phyloP scores from a whole-genome alignment of 2,329 filamentous ascomycete genomes.

The Scytalidium sp. region DNA sequence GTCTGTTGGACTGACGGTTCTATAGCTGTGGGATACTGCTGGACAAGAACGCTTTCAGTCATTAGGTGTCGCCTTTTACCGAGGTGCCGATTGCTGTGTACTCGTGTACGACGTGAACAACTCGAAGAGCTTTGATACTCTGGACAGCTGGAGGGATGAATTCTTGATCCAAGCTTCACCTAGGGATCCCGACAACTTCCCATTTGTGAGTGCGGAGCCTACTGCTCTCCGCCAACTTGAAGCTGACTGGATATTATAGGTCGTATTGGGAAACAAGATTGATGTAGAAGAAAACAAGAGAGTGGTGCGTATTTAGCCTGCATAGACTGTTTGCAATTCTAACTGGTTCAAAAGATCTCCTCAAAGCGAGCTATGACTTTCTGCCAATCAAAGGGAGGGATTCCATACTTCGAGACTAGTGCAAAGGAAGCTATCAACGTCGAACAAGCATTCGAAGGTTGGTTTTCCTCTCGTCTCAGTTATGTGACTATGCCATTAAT shows the following conservation, averaged over 20 bases:
- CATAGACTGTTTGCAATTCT: constrained; percentile 12
- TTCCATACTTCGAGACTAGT: constrained; percentile 98
- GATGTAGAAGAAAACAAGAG: constrained; percentile 97
- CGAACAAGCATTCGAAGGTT: constrained; percentile 75
- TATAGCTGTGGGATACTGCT: constrained; percentile 93
- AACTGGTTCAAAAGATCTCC: constrained; percentile 61
- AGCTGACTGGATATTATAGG: constrained; percentile 44
- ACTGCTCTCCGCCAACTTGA: neutral
- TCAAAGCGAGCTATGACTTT: constrained; percentile 96
- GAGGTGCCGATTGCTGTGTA: constrained; percentile 96
- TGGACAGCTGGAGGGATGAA: constrained; percentile 98
- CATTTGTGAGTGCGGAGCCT: constrained; percentile 67
- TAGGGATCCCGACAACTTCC: constrained; percentile 94
- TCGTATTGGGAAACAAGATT: constrained; percentile 98
- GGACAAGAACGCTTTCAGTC: constrained; percentile 98
- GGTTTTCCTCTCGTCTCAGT: constrained; percentile 1
- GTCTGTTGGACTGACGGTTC: constrained; percentile 15
- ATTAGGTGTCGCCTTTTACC: constrained; percentile 94
- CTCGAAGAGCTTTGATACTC: constrained; percentile 96
- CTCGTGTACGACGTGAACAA: constrained; percentile 99
- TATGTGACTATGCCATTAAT: constrained; percentile 1
- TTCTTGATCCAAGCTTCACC: constrained; percentile 97
- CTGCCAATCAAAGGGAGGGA: constrained; percentile 94
- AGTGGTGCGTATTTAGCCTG: constrained; percentile 55
- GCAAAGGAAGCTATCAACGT: constrained; percentile 99